Evolutionary conservation across 345 rosid species (phyloP), one percentile per base, ranked within the genome.

Genomic region (Turritis glabra): DNA sequence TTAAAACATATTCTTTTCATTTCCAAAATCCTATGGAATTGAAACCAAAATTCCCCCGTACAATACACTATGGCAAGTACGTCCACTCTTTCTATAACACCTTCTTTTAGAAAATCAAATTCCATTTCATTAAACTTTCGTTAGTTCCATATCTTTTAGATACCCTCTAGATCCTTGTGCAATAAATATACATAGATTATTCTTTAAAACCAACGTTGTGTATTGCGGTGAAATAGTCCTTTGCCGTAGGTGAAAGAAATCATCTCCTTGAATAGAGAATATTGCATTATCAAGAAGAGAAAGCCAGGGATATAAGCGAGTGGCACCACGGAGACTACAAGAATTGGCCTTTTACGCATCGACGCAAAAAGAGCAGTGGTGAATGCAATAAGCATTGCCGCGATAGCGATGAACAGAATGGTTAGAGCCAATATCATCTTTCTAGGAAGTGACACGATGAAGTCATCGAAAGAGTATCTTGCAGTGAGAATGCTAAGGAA

Each of bases 401-500:
- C 81, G 4, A 85, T 71, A 11, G 85, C 76, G 5, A 83, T 26
- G 62, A 80, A 80, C 23, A 83, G 76, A 0, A 83, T 62, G 5
- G 68, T 19, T 13, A 71, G 79, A 8, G 78, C 87, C 1, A 71
- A 23, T 22, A 81, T 80, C 69, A 84, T 78, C 60, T 74, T 81
- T 30, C 14, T 46, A 1, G 86, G 89, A 32, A 85, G 67, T 0
- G 83, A 80, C 1, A 63, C 11, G 2, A 76, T 71, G 57, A 85
- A 85, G 65, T 83, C 85, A 10, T 71, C 69, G 32, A 78, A 79
- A 0, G 84, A 66, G 2, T 83, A 85, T 37, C 86, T 81, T 1
- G 89, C 65, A 1, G 89, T 83, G 18, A 85, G 55, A 19, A 85
- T 63, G 66, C 79, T 74, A 1, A 80, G 25, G 80, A 85, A 85